A percentile compares a stretch with the other conserved stretches of the same genome.
phyloP scores from a whole-genome alignment of 306 rosid genomes.

The Dicorynia guianensis region DNA sequence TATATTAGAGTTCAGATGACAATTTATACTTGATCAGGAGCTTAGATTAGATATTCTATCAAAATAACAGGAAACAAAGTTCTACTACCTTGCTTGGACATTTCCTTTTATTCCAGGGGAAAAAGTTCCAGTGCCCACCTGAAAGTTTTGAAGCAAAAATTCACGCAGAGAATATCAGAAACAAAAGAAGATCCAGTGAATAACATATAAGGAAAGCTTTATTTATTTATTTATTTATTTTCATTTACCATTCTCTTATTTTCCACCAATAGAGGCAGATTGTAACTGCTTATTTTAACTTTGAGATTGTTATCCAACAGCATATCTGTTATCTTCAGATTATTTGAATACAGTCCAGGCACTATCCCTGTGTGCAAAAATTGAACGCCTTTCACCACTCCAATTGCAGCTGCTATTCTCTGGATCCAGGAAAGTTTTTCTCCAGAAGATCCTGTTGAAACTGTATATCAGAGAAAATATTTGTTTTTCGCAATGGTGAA shows the following conservation, averaged over 20 bases:
- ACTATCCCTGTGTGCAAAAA: conserved; percentile 94
- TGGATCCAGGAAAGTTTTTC: conserved; percentile 80
- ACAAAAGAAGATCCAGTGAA: conserved; percentile 19
- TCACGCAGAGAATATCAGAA: conserved; percentile 19
- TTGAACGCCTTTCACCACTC: conserved; percentile 86
- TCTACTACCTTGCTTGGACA: conserved; percentile 61
- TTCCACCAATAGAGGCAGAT: conserved; percentile 68
- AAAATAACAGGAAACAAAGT: conserved; percentile 13
- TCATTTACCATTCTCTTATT: conserved; percentile 61
- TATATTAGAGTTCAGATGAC: conserved; percentile 6
- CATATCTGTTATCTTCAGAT: conserved; percentile 83
- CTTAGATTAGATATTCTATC: background rate
- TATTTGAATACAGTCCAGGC: conserved; percentile 84
- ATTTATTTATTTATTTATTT: too few relatives aligned
- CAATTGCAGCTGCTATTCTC: conserved; percentile 86
- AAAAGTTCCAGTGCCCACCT: conserved; percentile 59
- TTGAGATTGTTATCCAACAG: conserved; percentile 74
- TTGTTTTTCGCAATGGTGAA: conserved; percentile 17
- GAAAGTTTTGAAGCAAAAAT: conserved; percentile 41
- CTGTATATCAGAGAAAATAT: conserved; percentile 26
- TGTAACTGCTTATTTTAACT: conserved; percentile 79
- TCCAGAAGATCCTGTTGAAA: conserved; percentile 61
- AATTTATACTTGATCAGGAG: conserved; percentile 2
- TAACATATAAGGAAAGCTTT: background rate
- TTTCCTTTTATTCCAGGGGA: conserved; percentile 62